Evolutionary conservation across 1,139 yeast genomes (phyloP), one percentile per base, ranked within the genome.

Genomic region (Lodderomyces jiufengensis): DNA sequence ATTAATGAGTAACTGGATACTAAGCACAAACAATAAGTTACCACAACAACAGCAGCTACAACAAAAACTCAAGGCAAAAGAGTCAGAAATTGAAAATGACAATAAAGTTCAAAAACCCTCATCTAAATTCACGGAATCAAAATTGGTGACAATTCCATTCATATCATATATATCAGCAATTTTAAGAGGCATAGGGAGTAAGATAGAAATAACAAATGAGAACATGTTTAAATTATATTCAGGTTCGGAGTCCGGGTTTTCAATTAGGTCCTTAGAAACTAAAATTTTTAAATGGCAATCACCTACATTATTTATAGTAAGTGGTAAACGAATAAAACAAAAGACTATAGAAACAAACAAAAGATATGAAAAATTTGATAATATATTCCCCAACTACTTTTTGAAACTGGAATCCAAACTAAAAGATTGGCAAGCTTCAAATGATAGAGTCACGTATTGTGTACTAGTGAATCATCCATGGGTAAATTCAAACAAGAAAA

Each of bases 261-360:
- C 96, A 0, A 84, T 90, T 70, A 64, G 95, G 29, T 83, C 96
- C 0, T 72, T 90, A 41, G 95, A 90, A 57, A 75, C 82, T 43
- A 86, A 83, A 47, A 85, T 83, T 0, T 81, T 86, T 63, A 86
- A 87, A 52, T 90, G 97, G 96, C 79, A 76, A 47, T 95, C 95
- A 0, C 95, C 96, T 0, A 78, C 96, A 0, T 54, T 87, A 2
- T 46, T 90, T 9, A 45, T 90, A 0, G 69, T 90, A 1, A 73
- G 78, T 4, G 97, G 97, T 0, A 72, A 67, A 46, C 52, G 79
- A 29, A 57, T 82, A 23, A 55, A 53, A 34, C 38, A 55, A n/a
- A 65, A 72, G 42, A 64, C 73, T 4, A 50, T 53, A 1, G 54
- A 57, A 2, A 55, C 66, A 20, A 75, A 75, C 45, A 70, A 68